Conservation (phyloP, 305 asterid species). For the Fraxinus nigra region DNA sequence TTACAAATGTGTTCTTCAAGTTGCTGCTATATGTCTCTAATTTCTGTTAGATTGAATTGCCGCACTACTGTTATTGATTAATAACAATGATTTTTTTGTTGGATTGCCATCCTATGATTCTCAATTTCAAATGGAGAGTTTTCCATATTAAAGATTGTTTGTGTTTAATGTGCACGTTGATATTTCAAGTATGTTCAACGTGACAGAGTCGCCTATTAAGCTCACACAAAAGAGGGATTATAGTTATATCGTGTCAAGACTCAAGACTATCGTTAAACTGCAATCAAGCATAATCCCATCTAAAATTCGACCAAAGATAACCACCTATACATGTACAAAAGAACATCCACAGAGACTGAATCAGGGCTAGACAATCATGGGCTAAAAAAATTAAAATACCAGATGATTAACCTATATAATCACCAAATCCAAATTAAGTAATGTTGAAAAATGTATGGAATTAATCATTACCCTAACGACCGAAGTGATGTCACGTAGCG, state of each 20-base stretch:
- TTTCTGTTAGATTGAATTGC: not conserved
- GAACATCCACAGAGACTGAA: not conserved
- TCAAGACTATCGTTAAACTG: not conserved
- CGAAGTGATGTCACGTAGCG: conserved; percentile 60
- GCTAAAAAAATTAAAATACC: not conserved
- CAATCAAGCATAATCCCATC: not conserved
- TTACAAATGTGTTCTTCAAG: not conserved
- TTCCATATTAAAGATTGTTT: not conserved
- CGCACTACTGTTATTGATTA: not conserved
- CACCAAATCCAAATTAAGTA: not conserved
- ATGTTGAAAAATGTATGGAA: not conserved
- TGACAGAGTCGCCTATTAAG: not conserved
- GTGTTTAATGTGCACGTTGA: not conserved
- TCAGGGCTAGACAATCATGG: not conserved
- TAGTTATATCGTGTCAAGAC: not conserved
- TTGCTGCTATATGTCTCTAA: not conserved
- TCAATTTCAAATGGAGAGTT: not conserved
- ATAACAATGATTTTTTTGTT: not conserved
- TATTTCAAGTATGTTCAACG: not conserved
- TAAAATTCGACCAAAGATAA: not conserved
- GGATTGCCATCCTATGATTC: not conserved
- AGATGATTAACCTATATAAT: not conserved
- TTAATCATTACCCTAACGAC: conserved; percentile 52
- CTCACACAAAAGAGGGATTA: not conserved
- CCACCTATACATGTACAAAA: not conserved